Evolutionary conservation across 2,329 filamentous ascomycete genomes (phyloP), one percentile per base, ranked within the genome.

Genomic region (Pseudocercospora fijiensis): DNA sequence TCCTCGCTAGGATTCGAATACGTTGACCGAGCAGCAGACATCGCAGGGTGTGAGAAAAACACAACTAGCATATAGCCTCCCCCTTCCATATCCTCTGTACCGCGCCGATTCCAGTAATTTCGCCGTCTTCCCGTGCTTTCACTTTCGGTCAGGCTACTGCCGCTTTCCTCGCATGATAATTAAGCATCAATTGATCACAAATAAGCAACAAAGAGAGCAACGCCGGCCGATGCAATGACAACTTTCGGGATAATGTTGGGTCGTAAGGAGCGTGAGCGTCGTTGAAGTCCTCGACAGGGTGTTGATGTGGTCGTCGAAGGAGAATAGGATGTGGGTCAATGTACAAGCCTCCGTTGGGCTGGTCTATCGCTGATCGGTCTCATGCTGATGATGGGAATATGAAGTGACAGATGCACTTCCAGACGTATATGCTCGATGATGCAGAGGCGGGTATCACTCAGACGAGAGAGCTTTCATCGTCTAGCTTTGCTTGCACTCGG

Each of bases 401-500:
- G 41, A 27, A 20, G 41, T 33, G 53, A 1, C 28, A 41, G 24
- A 55, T 58, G 60, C 55, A 58, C 60, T 58, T 62, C 60, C 60
- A 45, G 60, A 52, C 20, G 58, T 58, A 49, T 62, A 10, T 53
- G 49, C 24, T 53, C 24, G 45, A 37, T 47, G 58, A 45, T 41
- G 58, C 16, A 41, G 16, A 41, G 37, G 37, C 18, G 37, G 37
- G 37, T 41, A 41, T 41, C 37, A 41, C 53, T 57, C 26, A 24
- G 13, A 41, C 24, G 20, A 26, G 53, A 20, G 20, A 22, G 28
- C 6, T 20, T 10, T 41, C 59, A 67, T 65, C 41, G 58, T 61
- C 56, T 76, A 96, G 82, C 91, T 96, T 82, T 96, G 92, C 85
- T 96, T 96, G 88, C 92, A 96, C 83, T 96, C 92, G 71, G 92